Conservation (phyloP, 2,329 filamentous ascomycete species). For the Apiospora arundinis region DNA sequence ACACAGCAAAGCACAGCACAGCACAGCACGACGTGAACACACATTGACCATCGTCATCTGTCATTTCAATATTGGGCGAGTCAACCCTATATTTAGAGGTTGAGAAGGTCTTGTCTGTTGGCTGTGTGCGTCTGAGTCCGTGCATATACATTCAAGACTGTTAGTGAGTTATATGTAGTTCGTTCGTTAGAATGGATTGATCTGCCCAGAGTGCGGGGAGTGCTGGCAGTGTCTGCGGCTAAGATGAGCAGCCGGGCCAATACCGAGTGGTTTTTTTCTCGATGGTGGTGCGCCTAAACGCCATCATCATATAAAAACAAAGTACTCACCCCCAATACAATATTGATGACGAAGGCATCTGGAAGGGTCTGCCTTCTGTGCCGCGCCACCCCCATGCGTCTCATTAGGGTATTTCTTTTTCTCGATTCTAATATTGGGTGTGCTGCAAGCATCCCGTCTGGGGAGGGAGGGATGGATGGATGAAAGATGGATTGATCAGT, state of each 20-base stretch:
- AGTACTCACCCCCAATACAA: background rate
- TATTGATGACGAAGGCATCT: background rate
- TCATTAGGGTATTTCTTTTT: background rate
- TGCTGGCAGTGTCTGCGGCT: background rate
- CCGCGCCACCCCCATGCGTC: background rate
- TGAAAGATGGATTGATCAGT: background rate
- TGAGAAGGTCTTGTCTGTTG: background rate
- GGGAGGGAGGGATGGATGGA: background rate
- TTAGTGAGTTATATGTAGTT: background rate
- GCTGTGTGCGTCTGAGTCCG: background rate
- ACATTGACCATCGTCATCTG: background rate
- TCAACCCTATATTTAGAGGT: constrained; percentile 7
- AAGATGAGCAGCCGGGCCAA: constrained; percentile 4
- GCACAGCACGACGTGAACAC: background rate
- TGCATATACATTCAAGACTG: background rate
- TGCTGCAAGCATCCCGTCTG: background rate
- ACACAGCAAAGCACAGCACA: background rate
- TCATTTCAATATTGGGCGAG: background rate
- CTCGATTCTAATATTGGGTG: background rate
- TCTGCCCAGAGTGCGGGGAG: background rate
- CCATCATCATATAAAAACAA: background rate
- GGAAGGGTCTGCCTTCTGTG: background rate
- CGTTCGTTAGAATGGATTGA: background rate
- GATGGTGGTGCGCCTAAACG: background rate
- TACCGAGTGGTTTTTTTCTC: background rate